phyloP scores from a whole-genome alignment of 2,329 filamentous ascomycete species.

The Diplodia mutila region DNA sequence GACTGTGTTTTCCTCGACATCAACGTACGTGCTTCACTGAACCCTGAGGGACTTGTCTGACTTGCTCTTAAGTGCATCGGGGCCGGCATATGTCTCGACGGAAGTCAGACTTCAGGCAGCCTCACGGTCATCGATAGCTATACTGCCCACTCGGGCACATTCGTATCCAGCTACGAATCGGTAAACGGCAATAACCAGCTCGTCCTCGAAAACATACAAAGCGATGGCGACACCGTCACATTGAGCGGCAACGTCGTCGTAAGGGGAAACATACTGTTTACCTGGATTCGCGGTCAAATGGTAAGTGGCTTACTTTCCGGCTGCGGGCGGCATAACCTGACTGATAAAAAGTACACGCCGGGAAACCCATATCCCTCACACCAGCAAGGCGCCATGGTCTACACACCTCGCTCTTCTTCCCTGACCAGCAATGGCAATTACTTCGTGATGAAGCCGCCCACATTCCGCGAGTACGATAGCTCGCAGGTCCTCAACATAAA shows the following conservation, averaged over 20 bases:
- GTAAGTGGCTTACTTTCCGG: background rate
- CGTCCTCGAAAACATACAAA: constrained; percentile 24
- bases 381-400: background rate
- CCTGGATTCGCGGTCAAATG: constrained; percentile 15
- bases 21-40: background rate
- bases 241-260: background rate
- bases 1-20: constrained; percentile 8
- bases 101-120: background rate
- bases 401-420: background rate
- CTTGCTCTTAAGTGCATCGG: background rate
- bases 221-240: constrained; percentile 3
- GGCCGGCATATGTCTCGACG: constrained; percentile 15
- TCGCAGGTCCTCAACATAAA: constrained; percentile 26
- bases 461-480: constrained; percentile 12
- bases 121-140: constrained; percentile 14
- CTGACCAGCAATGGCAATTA: constrained; percentile 8
- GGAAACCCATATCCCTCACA: background rate
- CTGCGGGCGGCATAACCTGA: no score
- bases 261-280: constrained; percentile 10
- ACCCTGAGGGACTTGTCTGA: background rate
- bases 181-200: constrained; percentile 13
- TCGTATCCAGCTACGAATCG: constrained; percentile 10
- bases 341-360: background rate
- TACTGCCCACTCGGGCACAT: background rate
- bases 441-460: constrained; percentile 23